Evolutionary conservation across 805 yeast genomes (phyloP).

Genomic region (Tetrapisispora pingtungensis): DNA sequence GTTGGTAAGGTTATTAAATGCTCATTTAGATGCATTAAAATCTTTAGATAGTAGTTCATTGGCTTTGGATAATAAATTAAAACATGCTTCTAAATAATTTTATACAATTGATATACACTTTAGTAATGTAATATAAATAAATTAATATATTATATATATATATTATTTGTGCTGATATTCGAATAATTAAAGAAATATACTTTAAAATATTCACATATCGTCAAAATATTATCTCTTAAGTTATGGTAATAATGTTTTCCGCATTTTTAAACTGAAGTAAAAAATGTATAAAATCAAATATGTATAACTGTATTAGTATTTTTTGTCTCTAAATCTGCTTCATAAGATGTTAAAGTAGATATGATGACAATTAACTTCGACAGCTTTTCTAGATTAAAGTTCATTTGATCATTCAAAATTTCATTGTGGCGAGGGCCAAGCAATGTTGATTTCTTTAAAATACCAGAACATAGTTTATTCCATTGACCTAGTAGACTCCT

Average conservation of each 20-base stretch:
- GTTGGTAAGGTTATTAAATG: slow-evolving; percentile 70
- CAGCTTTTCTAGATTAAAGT: slow-evolving; percentile 39
- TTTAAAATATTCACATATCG: no score
- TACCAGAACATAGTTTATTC: slow-evolving; percentile 47
- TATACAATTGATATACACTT: neutral
- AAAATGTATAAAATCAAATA: no score
- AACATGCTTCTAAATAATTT: slow-evolving; percentile 8
- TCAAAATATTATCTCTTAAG: no score
- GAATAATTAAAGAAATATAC: no score
- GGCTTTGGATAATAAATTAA: slow-evolving; percentile 56
- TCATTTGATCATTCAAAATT: slow-evolving; percentile 11
- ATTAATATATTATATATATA: neutral
- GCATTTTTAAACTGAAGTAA: no score
- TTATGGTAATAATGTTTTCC: no score
- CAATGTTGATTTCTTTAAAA: slow-evolving; percentile 48
- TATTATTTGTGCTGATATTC: no score
- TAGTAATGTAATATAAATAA: neutral
- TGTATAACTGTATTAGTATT: neutral
- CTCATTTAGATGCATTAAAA: slow-evolving; percentile 81
- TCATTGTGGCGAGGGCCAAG: slow-evolving; percentile 22
- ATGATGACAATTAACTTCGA: slow-evolving; percentile 46
- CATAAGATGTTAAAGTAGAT: slow-evolving; percentile 37
- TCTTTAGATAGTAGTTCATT: slow-evolving; percentile 73
- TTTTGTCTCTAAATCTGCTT: neutral
- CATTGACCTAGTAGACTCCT: slow-evolving; percentile 42